Evolutionary conservation across 495 filamentous ascomycete species (phyloP).

Genomic region (Aspergillus bertholletiae): DNA sequence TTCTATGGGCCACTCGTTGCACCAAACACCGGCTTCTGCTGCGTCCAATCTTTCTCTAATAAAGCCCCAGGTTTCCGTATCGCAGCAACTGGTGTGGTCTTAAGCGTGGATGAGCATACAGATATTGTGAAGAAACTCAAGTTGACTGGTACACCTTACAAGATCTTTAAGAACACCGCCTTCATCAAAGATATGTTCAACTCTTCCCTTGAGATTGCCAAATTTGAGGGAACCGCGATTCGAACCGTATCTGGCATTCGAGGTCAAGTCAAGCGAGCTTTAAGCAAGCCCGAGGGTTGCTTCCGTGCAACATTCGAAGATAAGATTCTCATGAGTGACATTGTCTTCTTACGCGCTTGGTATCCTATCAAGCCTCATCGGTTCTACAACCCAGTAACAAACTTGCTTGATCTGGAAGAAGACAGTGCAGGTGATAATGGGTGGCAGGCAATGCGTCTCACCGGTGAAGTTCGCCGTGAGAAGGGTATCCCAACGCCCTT

Average conservation of each 20-base stretch:
- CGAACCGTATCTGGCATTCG: conserved; percentile 93
- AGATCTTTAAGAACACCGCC: conserved; percentile 98
- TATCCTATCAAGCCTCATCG: conserved; percentile 90
- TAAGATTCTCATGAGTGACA: conserved; percentile 94
- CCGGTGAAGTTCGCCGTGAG: conserved; percentile 84
- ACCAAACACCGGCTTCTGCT: conserved; percentile 92
- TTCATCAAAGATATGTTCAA: conserved; percentile 99
- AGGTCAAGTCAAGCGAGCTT: conserved; percentile 92
- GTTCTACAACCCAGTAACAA: conserved; percentile 96
- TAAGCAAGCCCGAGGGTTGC: conserved; percentile 87
- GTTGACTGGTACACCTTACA: conserved; percentile 84
- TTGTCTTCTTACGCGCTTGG: conserved; percentile 94
- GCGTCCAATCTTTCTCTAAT: conserved; percentile 86
- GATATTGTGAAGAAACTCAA: conserved; percentile 99
- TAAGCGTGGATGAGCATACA: conserved; percentile 86
- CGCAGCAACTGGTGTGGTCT: conserved; percentile 86
- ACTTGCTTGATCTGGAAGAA: conserved; percentile 60
- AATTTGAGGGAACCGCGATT: conserved; percentile 94
- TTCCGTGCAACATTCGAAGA: conserved; percentile 98
- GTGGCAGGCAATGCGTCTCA: conserved; percentile 89
- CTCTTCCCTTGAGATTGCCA: conserved; percentile 85
- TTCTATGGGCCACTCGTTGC: conserved; percentile 94
- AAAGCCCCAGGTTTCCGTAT: conserved; percentile 89
- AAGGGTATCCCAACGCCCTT: conserved; percentile 72
- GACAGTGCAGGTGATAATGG: conserved; percentile 34